These are phyloP conservation scores for Pichia kudriavzevii DNA, from an alignment of 1,139 yeast species.

Conservation along the genomic window DNA sequence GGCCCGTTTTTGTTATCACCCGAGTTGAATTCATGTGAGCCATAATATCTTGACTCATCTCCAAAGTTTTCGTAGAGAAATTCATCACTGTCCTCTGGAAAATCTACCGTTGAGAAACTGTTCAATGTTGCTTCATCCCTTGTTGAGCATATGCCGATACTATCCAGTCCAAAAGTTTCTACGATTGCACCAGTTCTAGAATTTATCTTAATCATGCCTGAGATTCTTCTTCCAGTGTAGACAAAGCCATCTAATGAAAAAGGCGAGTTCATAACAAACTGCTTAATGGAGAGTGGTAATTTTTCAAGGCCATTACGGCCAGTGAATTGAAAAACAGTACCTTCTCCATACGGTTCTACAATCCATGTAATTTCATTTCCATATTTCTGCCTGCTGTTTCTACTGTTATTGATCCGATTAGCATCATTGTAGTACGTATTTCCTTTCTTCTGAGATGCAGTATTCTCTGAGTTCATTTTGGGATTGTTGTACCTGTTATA, in stretches of 20 bases:
- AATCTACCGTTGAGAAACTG: background rate
- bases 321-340: conserved; percentile 80
- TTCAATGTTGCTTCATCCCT: conserved; percentile 1
- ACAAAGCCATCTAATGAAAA: conserved; percentile 77
- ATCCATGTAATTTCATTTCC: conserved; percentile 50
- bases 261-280: conserved; percentile 78
- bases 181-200: conserved; percentile 71
- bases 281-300: conserved; percentile 74
- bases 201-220: conserved; percentile 71
- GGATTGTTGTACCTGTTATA: background rate
- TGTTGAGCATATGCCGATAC: conserved; percentile 5
- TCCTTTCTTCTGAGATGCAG: conserved; percentile 5
- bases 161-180: conserved; percentile 52
- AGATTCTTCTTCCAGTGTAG: conserved; percentile 77
- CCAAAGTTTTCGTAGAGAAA: conserved; percentile 8
- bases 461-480: background rate
- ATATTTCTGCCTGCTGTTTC: background rate
- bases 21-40: conserved; percentile 6
- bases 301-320: conserved; percentile 69
- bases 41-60: conserved; percentile 6
- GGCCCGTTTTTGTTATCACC: conserved; percentile 15
- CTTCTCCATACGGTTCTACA: conserved; percentile 87
- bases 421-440: conserved; percentile 1
- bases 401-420: background rate
- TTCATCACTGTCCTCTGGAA: conserved; percentile 1